These are phyloP conservation scores for Harringtonia aguacate DNA, from an alignment of 2,329 filamentous ascomycete species.

Conservation along the genomic window DNA sequence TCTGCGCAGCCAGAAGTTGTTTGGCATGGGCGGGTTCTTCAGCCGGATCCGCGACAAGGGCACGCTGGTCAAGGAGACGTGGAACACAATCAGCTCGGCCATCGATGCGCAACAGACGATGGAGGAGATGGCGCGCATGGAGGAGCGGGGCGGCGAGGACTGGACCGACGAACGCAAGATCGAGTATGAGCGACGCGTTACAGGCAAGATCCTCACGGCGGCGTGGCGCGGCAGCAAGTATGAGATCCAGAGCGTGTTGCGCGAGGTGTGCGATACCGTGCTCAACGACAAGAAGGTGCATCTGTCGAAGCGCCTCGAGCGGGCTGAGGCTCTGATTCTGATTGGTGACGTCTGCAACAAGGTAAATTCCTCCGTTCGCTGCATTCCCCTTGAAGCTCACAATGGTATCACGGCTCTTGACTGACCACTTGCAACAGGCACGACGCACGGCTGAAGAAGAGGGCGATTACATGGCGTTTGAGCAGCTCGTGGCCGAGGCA, in stretches of 20 bases:
- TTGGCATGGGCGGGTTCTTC: slow-evolving; percentile 93
- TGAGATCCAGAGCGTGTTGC: slow-evolving; percentile 91
- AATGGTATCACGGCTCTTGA: not conserved
- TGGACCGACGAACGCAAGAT: slow-evolving; percentile 97
- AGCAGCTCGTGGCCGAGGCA: slow-evolving; percentile 93
- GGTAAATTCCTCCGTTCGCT: slow-evolving; percentile 38
- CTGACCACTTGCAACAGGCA: slow-evolving; percentile 42
- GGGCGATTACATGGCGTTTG: slow-evolving; percentile 96
- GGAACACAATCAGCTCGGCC: slow-evolving; percentile 92
- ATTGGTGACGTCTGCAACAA: slow-evolving; percentile 83
- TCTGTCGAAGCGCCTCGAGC: slow-evolving; percentile 76
- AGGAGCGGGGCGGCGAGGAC: slow-evolving; percentile 88
- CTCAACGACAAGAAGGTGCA: slow-evolving; percentile 70
- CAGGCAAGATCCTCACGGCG: slow-evolving; percentile 93
- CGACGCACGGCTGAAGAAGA: slow-evolving; percentile 89
- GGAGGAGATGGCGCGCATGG: slow-evolving; percentile 96
- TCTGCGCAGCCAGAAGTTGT: slow-evolving; percentile 91
- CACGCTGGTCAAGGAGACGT: slow-evolving; percentile 92
- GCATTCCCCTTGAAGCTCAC: not conserved
- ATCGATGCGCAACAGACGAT: slow-evolving; percentile 97
- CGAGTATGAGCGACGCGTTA: slow-evolving; percentile 91
- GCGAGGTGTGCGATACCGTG: slow-evolving; percentile 87
- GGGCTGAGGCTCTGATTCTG: slow-evolving; percentile 80
- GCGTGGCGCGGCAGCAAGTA: slow-evolving; percentile 96
- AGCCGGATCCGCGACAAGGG: slow-evolving; percentile 92